phyloP scores from a whole-genome alignment of 768 basidiomycete species.

The Hygrophorus russula region DNA sequence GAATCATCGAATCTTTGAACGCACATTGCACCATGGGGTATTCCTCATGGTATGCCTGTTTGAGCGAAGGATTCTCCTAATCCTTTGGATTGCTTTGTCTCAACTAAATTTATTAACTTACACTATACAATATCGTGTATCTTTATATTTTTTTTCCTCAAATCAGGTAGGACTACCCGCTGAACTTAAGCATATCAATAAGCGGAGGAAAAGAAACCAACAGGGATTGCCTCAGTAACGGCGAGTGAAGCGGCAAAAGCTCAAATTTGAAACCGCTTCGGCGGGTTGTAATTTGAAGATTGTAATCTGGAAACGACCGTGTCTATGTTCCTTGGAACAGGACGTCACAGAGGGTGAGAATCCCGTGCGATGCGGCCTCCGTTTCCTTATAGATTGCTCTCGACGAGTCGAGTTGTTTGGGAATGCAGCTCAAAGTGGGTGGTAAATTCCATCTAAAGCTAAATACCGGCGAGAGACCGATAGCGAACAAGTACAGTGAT shows the following conservation, averaged over 20 bases:
- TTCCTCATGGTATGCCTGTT: conserved; percentile 67
- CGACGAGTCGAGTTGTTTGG: conserved; percentile 43
- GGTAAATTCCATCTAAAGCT: conserved; percentile 82
- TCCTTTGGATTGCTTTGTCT: conserved; percentile 26
- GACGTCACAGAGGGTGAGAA: conserved; percentile 73
- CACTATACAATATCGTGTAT: conserved; percentile 15
- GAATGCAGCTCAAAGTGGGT: conserved; percentile 37
- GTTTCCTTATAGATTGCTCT: too few relatives aligned
- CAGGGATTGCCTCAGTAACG: conserved; percentile 84
- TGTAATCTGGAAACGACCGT: conserved; percentile 57
- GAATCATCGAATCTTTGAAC: conserved; percentile 81
- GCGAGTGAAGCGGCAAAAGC: conserved; percentile 79
- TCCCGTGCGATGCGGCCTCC: too few relatives aligned
- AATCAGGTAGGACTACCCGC: too few relatives aligned
- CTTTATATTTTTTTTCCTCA: too few relatives aligned
- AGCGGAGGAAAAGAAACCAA: conserved; percentile 89
- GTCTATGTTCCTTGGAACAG: conserved; percentile 74
- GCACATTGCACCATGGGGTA: conserved; percentile 70
- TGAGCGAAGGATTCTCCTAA: conserved; percentile 58
- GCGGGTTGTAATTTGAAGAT: conserved; percentile 78
- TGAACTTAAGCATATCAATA: conserved; percentile 81
- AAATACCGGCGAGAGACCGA: conserved; percentile 76
- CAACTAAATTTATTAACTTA: conserved; percentile 34
- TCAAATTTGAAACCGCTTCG: conserved; percentile 69
- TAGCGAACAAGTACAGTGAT: conserved; percentile 73